A percentile compares a stretch with the other conserved stretches of the same genome.
Conservation (phyloP, 192 early-diverging fungal genomes). For the Chytriomyces hyalinus region DNA sequence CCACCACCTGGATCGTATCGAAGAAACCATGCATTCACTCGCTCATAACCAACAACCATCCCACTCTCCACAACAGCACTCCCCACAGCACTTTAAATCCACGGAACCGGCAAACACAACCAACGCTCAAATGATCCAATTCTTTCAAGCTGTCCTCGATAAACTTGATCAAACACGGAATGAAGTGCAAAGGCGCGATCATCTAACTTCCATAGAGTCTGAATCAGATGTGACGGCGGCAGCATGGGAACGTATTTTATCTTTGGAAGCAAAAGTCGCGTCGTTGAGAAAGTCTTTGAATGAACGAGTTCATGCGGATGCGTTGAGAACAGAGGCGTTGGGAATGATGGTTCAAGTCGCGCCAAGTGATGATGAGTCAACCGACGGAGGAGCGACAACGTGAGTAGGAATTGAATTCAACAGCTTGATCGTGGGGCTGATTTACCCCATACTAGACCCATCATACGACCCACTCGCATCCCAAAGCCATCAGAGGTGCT, state of each 20-base stretch:
- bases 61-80: background rate
- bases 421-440: background rate
- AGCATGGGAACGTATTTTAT: background rate
- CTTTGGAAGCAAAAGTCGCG: background rate
- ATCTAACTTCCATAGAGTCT: background rate
- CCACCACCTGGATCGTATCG: background rate
- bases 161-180: slow-evolving; percentile 9
- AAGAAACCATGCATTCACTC: background rate
- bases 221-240: background rate
- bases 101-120: background rate
- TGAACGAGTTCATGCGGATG: background rate
- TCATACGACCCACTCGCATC: slow-evolving; percentile 1
- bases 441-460: background rate
- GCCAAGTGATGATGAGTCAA: background rate
- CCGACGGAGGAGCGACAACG: background rate
- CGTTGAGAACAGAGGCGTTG: background rate
- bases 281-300: slow-evolving; percentile 9
- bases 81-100: background rate
- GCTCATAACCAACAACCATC: background rate
- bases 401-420: background rate
- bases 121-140: slow-evolving; percentile 22
- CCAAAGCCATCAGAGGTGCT: slow-evolving; percentile 12
- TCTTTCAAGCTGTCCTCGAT: slow-evolving; percentile 29
- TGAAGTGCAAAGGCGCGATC: background rate
- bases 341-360: background rate